These are phyloP conservation scores for Skeletonema potamos DNA, from an alignment of 108 stramenopile species.

Conservation along the genomic window DNA sequence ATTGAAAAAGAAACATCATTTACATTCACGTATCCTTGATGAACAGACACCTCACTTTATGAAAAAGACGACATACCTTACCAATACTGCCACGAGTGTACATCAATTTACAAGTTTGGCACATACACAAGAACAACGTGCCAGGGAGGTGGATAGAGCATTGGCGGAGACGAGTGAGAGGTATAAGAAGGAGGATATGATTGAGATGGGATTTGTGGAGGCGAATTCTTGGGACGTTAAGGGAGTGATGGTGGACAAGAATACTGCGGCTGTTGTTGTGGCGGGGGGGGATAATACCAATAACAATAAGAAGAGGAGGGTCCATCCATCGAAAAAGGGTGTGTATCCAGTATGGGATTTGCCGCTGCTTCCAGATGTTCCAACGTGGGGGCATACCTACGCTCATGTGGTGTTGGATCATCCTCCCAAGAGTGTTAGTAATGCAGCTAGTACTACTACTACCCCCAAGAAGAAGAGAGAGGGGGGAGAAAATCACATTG, in stretches of 20 bases:
- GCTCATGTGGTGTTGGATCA: constrained; percentile 88
- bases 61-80: constrained; percentile 89
- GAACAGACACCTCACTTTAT: constrained; percentile 73
- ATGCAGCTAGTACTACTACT: not conserved
- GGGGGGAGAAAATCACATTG: constrained; percentile 7
- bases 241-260: not conserved
- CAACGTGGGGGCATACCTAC: constrained; percentile 74
- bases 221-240: constrained; percentile 23
- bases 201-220: constrained; percentile 41
- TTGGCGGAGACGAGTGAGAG: constrained; percentile 28
- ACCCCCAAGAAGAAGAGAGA: not conserved
- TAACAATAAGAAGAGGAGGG: constrained; percentile 20
- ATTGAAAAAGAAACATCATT: constrained; percentile 57
- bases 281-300: not conserved
- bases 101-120: constrained; percentile 87
- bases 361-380: constrained; percentile 70
- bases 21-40: constrained; percentile 78
- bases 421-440: constrained; percentile 44
- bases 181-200: constrained; percentile 36
- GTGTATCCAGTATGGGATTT: constrained; percentile 64
- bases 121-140: constrained; percentile 54
- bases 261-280: not conserved
- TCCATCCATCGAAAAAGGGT: constrained; percentile 67
- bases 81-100: constrained; percentile 79
- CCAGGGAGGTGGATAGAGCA: constrained; percentile 39